These are phyloP conservation scores for Neurospora sp. DNA, from an alignment of 495 filamentous ascomycete genomes.

Conservation along the genomic window DNA sequence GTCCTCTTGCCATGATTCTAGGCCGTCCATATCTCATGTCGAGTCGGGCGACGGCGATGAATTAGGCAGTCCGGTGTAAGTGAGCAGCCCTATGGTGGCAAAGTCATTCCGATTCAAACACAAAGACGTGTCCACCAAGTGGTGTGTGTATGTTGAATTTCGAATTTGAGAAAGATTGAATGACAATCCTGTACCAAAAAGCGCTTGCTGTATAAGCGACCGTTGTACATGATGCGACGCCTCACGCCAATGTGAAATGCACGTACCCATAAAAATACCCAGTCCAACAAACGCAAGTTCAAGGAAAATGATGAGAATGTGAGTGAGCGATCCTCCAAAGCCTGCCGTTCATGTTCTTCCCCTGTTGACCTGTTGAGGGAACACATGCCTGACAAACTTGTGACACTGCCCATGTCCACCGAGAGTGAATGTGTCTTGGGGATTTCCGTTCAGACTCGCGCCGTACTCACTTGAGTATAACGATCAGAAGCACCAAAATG, in stretches of 20 bases:
- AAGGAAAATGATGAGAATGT: not conserved
- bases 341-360: not conserved
- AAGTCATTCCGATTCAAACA: not conserved
- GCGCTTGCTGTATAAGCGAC: not conserved
- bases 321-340: not conserved
- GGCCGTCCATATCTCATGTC: not conserved
- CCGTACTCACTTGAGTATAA: slow-evolving; percentile 55
- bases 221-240: not conserved
- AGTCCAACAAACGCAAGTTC: not conserved
- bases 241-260: not conserved
- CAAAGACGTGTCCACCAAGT: not conserved
- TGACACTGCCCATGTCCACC: not conserved
- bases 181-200: not conserved
- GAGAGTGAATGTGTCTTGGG: not conserved
- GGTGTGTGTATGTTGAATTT: not conserved
- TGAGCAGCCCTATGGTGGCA: not conserved
- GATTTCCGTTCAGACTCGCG: not conserved
- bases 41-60: not conserved
- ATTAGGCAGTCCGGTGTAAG: not conserved
- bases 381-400: not conserved
- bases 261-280: not conserved
- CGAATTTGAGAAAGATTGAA: not conserved
- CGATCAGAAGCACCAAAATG: slow-evolving; percentile 66
- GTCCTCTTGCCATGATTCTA: not conserved
- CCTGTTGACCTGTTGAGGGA: not conserved